Evolutionary conservation across 495 filamentous ascomycete genomes (phyloP).

Genomic region (Penicillium daleae): DNA sequence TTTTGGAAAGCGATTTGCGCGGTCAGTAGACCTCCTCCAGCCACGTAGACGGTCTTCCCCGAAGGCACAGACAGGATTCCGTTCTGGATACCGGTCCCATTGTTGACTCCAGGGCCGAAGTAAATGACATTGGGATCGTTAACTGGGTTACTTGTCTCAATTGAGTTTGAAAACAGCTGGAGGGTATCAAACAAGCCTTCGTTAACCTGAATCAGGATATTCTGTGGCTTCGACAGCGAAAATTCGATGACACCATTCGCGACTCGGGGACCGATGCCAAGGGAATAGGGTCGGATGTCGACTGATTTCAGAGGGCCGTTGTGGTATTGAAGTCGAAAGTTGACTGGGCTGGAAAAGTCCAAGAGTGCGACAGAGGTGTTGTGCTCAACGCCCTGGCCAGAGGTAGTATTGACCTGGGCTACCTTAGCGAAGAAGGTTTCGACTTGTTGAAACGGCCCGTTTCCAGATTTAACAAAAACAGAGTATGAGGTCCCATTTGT

Average conservation of each 20-base stretch:
- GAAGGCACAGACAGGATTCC: not conserved
- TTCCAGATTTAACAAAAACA: not conserved
- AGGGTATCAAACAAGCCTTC: not conserved
- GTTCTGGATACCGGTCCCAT: not conserved
- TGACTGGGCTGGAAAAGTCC: not conserved
- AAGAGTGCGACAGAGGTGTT: not conserved
- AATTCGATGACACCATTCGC: not conserved
- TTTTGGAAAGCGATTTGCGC: not conserved
- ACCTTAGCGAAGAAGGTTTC: conserved; percentile 1
- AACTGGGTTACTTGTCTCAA: not conserved
- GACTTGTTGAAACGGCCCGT: not conserved
- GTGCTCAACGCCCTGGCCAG: not conserved
- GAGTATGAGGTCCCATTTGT: not conserved
- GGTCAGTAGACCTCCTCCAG: not conserved
- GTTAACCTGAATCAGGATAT: not conserved
- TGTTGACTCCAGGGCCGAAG: not conserved
- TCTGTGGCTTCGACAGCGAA: not conserved
- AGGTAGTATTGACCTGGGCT: not conserved
- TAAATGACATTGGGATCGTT: not conserved
- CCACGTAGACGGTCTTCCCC: not conserved
- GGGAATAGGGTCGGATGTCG: not conserved
- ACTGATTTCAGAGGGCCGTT: not conserved
- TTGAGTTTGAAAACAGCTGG: not conserved
- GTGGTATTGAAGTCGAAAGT: not conserved
- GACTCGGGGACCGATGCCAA: not conserved